phyloP scores from a whole-genome alignment of 1,139 yeast genomes.

The Magnusiomyces starmeri region DNA sequence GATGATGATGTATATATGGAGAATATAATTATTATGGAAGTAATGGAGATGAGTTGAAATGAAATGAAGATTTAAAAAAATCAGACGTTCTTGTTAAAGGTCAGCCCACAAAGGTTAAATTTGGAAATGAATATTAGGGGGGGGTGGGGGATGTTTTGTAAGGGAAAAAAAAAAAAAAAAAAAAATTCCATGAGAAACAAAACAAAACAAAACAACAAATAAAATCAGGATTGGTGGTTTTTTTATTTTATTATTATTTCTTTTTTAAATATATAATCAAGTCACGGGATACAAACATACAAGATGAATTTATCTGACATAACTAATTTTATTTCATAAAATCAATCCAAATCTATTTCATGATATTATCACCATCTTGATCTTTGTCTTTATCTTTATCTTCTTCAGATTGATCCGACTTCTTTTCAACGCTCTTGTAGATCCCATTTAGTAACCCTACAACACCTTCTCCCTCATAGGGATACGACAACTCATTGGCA shows the following conservation, averaged over 20 bases:
- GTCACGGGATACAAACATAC: not conserved
- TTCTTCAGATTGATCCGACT: conserved; percentile 30
- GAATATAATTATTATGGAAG: too few species aligned
- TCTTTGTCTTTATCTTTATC: conserved; percentile 30
- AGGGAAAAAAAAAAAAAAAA: too few species aligned
- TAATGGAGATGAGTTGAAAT: too few species aligned
- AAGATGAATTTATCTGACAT: not conserved
- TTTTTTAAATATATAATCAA: not conserved
- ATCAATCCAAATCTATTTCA: not conserved
- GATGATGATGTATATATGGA: too few species aligned
- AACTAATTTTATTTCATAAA: too few species aligned
- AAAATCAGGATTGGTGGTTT: conserved; percentile 1
- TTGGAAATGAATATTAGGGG: too few species aligned
- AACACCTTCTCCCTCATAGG: conserved; percentile 54
- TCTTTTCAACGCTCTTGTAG: conserved; percentile 2
- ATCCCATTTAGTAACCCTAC: conserved; percentile 45
- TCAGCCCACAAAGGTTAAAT: too few species aligned
- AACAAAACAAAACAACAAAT: not conserved
- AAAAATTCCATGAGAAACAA: too few species aligned
- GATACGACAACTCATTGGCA: conserved; percentile 45
- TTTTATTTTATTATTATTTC: not conserved
- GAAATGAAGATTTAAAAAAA: too few species aligned
- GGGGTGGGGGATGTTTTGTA: too few species aligned
- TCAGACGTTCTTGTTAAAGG: too few species aligned
- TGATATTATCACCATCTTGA: not conserved